phyloP scores from a whole-genome alignment of 139 green algal species.

The Tetraselmis striata region DNA sequence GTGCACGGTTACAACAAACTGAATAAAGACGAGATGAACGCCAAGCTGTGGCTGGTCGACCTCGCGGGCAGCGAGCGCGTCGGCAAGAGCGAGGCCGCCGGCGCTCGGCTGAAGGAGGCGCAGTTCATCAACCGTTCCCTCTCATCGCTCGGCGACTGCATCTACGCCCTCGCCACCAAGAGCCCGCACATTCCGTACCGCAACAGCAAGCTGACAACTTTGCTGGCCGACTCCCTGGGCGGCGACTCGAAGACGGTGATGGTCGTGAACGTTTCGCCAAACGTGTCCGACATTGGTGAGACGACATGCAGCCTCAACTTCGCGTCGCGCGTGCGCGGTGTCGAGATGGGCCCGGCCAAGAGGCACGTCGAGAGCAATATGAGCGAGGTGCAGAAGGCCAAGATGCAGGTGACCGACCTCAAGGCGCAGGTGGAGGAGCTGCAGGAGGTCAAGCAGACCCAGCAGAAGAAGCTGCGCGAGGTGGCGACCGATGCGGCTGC shows the following conservation, averaged over 20 bases:
- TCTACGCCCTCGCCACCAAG: conserved; percentile 23
- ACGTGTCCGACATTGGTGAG: conserved; percentile 2
- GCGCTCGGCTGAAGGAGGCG: conserved; percentile 43
- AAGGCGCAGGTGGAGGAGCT: conserved; percentile 1
- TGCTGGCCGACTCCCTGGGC: conserved; percentile 41
- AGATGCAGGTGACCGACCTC: conserved; percentile 6
- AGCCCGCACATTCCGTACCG: conserved; percentile 36
- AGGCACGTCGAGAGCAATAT: conserved; percentile 16
- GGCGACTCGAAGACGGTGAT: conserved; percentile 40
- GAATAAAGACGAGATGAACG: conserved; percentile 17
- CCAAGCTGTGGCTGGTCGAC: conserved; percentile 45
- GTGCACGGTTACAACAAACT: conserved; percentile 17
- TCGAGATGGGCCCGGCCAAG: conserved; percentile 30
- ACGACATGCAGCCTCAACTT: conserved; percentile 32
- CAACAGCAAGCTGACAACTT: conserved; percentile 42
- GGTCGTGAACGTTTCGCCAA: conserved; percentile 27
- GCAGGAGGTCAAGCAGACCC: neutral
- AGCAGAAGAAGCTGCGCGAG: neutral
- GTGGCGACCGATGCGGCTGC: neutral
- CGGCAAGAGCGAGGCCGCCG: conserved; percentile 32
- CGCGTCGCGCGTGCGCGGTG: conserved; percentile 16
- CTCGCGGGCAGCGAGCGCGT: conserved; percentile 54
- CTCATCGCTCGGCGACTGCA: conserved; percentile 36
- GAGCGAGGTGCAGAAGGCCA: neutral
- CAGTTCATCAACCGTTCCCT: conserved; percentile 55